Conservation (phyloP, 2,329 filamentous ascomycete genomes). For the Trichocomaceae sp. region DNA sequence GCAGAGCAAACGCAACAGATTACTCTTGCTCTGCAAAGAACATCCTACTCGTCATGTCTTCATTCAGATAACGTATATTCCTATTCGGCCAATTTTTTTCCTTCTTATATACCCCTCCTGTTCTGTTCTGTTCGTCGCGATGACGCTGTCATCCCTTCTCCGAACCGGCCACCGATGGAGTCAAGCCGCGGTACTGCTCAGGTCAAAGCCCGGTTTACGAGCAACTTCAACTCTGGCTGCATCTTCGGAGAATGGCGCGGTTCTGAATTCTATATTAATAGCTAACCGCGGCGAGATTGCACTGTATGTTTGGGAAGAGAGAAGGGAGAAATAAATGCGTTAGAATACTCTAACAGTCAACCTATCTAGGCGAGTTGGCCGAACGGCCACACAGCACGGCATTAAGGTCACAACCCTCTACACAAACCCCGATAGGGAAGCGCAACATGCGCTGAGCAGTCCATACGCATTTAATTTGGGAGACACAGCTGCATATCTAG, state of each 20-base stretch:
- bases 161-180: constrained; percentile 33
- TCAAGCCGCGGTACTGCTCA: constrained; percentile 15
- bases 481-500: constrained; percentile 77
- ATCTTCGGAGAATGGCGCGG: constrained; percentile 8
- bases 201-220: neutral
- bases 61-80: neutral
- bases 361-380: constrained; percentile 62
- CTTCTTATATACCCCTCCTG: neutral
- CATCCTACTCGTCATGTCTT: neutral
- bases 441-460: constrained; percentile 82
- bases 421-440: constrained; percentile 79
- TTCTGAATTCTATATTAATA: constrained; percentile 76
- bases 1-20: too few relatives aligned
- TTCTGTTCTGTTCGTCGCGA: constrained; percentile 15
- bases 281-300: constrained; percentile 97
- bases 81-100: neutral
- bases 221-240: constrained; percentile 5
- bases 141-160: constrained; percentile 36
- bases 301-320: constrained; percentile 43
- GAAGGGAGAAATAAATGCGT: neutral
- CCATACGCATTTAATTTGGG: constrained; percentile 80
- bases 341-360: neutral
- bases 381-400: constrained; percentile 79
- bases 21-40: neutral
- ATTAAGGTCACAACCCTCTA: constrained; percentile 93